Evolutionary conservation across 306 rosid genomes (phyloP).

Genomic region (Canavalia ensiformis): DNA sequence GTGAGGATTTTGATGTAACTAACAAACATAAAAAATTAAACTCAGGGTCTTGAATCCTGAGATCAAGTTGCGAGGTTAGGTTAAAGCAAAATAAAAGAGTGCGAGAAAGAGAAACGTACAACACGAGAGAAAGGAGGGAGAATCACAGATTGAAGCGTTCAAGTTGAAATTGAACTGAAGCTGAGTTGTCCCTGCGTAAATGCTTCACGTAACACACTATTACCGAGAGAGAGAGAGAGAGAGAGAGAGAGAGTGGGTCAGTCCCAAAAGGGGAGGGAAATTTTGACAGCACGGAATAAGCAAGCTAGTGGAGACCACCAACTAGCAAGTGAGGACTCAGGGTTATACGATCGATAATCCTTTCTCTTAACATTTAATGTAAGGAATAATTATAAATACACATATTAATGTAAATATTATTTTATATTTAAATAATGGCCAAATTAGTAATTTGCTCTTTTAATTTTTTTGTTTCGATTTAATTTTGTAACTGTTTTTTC

Average conservation of each 20-base stretch:
- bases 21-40: too few species aligned
- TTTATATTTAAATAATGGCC: background rate
- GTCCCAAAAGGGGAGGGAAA: background rate
- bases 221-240: too few species aligned
- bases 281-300: background rate
- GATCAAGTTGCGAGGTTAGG: too few species aligned
- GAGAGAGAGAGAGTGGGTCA: too few species aligned
- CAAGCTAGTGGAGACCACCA: background rate
- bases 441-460: too few species aligned
- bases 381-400: background rate
- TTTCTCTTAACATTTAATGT: background rate
- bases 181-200: background rate
- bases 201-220: too few species aligned
- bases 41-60: too few species aligned
- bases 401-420: background rate
- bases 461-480: too few species aligned
- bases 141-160: background rate
- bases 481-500: background rate
- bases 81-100: too few species aligned
- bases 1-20: too few species aligned
- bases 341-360: background rate
- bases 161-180: conserved; percentile 1
- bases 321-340: background rate
- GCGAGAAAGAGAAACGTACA: background rate
- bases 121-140: background rate